phyloP scores from a whole-genome alignment of 1,139 yeast genomes.

The Yamadazyma songkhlaensis region DNA sequence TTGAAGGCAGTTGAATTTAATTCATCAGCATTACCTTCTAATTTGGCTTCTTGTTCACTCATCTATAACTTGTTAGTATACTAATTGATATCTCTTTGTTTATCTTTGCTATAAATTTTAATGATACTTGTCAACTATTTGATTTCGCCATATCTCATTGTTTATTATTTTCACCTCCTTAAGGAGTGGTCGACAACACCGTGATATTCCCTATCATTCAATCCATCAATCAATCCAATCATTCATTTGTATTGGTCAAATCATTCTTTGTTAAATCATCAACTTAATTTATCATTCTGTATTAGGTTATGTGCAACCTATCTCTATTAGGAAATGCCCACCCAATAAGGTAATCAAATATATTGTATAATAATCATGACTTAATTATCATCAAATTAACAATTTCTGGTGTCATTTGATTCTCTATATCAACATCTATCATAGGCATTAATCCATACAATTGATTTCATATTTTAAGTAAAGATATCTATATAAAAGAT shows the following conservation, averaged over 20 bases:
- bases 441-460: too few species aligned
- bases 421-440: too few species aligned
- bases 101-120: too few species aligned
- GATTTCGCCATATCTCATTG: too few species aligned
- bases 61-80: constrained; percentile 16
- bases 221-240: constrained; percentile 1
- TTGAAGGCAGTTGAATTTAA: constrained; percentile 18
- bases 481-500: neutral
- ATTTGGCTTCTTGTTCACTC: constrained; percentile 42
- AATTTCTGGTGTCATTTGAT: too few species aligned
- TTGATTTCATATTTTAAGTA: too few species aligned
- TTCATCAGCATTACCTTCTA: constrained; percentile 33
- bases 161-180: too few species aligned
- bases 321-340: constrained; percentile 23
- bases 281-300: constrained; percentile 3
- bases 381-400: neutral
- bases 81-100: neutral
- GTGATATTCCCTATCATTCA: neutral
- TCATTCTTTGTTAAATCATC: neutral
- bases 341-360: constrained; percentile 27
- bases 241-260: neutral
- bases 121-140: too few species aligned
- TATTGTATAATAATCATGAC: neutral
- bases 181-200: neutral
- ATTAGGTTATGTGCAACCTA: constrained; percentile 20